Evolutionary conservation across 2,329 filamentous ascomycete species (phyloP), one percentile per base, ranked within the genome.

Genomic region (Scopulariopsis brevicaulis): DNA sequence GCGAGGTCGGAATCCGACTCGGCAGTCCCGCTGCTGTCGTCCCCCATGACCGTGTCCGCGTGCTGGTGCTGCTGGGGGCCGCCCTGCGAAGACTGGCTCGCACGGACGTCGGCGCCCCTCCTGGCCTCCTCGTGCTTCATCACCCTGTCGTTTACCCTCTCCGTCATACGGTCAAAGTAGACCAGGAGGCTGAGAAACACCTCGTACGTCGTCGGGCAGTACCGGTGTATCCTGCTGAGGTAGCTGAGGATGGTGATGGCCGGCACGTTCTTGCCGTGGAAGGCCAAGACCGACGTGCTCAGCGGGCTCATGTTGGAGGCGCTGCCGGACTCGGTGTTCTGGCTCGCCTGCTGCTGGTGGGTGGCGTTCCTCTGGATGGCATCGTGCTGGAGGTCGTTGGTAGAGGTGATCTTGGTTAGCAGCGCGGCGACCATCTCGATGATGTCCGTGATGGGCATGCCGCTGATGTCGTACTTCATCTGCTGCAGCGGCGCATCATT

Each of bases 361-460:
- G 77, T 71, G 3, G 76, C 79, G 60, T 82, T 83, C 58, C 90
- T 84, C 71, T 96, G 90, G 63, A 96, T 73, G 62, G 92, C 89
- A 69, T 96, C 90, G 71, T 97, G 93, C 69, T 97, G 92, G 56
- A 87, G 77, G 69, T 99, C 94, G 69, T 99, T 99, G 59, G 93
- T 96, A 3, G 90, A 90, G 6, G 94, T 97, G 65, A 99, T 99
- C 71, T 97, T 97, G 59, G 93, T 96, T 61, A 99, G 77, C 25
- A 99, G 80, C 7, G 92, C 94, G 4, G 94, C 94, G 4, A 99
- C 94, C 94, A 99, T 97, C 72, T 97, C 93, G 68, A 99, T 99
- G 64, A 99, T 90, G 68, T 99, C 93, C 63, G 87, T 85, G 58
- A 97, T 95, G 56, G 94, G 94, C 93, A 99, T 97, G 57, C 84